Evolutionary conservation across 164 flowering plant genomes (phyloP).

Genomic region (Vitis rotundifolia): DNA sequence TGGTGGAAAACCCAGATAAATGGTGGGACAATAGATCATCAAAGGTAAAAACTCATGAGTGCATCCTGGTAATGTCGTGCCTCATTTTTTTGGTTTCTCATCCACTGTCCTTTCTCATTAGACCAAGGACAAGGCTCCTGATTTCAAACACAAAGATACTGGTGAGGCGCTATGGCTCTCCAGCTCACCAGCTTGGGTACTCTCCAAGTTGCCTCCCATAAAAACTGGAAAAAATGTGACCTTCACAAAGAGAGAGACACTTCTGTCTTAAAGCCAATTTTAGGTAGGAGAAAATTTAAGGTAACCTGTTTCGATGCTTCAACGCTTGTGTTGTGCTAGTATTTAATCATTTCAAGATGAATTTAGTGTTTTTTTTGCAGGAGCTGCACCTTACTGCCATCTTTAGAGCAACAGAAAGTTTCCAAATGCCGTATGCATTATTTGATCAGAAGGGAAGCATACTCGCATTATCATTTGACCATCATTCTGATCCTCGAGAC

Average conservation of each 20-base stretch:
- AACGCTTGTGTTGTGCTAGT: no score
- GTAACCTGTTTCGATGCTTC: no score
- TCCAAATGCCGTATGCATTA: no score
- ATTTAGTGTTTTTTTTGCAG: no score
- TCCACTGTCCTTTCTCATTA: background rate
- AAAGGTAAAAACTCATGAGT: slow-evolving; percentile 35
- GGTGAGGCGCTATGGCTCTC: slow-evolving; percentile 57
- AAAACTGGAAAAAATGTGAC: slow-evolving; percentile 14
- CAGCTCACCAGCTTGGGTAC: slow-evolving; percentile 51
- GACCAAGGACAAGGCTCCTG: slow-evolving; percentile 41
- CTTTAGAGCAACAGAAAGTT: no score
- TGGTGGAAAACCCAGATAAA: slow-evolving; percentile 55
- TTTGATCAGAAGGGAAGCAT: no score
- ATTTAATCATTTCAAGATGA: no score
- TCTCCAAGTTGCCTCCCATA: slow-evolving; percentile 42
- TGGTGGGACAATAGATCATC: slow-evolving; percentile 80
- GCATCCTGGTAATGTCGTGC: background rate
- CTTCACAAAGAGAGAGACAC: background rate
- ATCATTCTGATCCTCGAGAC: no score
- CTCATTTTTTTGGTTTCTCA: background rate
- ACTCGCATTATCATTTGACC: no score
- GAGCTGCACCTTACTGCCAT: no score
- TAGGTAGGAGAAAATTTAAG: no score
- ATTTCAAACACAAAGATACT: slow-evolving; percentile 65
- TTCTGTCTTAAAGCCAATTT: no score